Base-by-base conservation (phyloP, 1,284 basidiomycete species). In the Flammula alnicola region DNA sequence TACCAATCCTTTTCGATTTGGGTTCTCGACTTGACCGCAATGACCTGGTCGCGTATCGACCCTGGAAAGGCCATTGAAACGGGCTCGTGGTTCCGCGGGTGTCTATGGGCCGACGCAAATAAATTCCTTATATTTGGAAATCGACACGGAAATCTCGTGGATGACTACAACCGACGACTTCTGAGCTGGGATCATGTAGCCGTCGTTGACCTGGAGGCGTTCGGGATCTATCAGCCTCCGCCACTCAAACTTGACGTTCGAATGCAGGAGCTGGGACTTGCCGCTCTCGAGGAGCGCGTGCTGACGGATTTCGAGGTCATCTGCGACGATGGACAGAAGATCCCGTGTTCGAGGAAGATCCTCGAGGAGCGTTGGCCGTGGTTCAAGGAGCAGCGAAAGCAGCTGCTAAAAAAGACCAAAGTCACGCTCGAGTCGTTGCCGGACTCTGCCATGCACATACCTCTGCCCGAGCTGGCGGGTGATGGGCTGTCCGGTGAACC, bases 151-250 rank as follows among this genome's bases (percentile, higher is more conserved):
- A 93, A 93, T 63, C 80, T 97, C 14, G 90, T 95, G 0, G 86
- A 91, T 47, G 95, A 98, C 63, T 98, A 95, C 64, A 93, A 93
- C 65, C 84, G 90, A 38, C 86, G 93, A 17, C 78, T 95, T 4
- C 83, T 95, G 57, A 93, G 91, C 62, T 95, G 93, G 83, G 88
- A 94, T 56, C 90, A 98, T 62, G 82, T 96, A 47, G 92, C 92
- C 3, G 85, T 93, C 49, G 83, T 97, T 52, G 93, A 95, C 63
- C 76, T 97, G 29, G 95, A 97, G 70, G 88, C 94, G 0, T 95
- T 93, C 62, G 95, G 94, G 2, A 92, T 97, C 58, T 96, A 97
- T 65, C 88, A 90, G 56, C 90, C 93, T 0, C 94, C 94, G 0
- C 67, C 75, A 10, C 73, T 84, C n/a, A 77, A 78, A 45, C 71